Evolutionary conservation across 2,329 filamentous ascomycete species (phyloP).

Genomic region (Microsporum audouinii): DNA sequence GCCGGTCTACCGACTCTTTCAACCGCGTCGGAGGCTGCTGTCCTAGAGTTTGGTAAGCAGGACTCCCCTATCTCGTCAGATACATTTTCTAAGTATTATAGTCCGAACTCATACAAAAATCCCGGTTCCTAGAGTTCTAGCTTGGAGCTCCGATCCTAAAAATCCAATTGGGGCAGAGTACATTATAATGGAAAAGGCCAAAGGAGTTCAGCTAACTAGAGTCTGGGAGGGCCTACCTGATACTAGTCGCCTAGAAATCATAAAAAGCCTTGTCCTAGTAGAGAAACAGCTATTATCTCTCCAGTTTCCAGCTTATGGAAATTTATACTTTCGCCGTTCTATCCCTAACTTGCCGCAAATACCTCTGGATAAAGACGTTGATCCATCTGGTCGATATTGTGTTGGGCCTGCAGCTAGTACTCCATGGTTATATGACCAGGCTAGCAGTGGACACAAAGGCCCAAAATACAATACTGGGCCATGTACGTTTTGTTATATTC

Average conservation of each 20-base stretch:
- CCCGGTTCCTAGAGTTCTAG: constrained; percentile 12
- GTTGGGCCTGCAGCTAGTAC: constrained; percentile 11
- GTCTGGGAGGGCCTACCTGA: constrained; percentile 14
- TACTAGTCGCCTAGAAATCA: constrained; percentile 16
- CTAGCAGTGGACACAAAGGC: neutral
- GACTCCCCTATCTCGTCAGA: neutral
- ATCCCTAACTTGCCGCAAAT: constrained; percentile 14
- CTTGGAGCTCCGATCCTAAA: constrained; percentile 11
- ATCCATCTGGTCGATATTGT: neutral
- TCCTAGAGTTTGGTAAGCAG: constrained; percentile 18
- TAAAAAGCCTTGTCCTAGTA: constrained; percentile 16
- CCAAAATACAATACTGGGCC: neutral
- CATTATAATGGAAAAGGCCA: constrained; percentile 22
- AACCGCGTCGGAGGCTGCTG: constrained; percentile 26
- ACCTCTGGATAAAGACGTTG: constrained; percentile 20
- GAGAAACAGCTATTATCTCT: constrained; percentile 16
- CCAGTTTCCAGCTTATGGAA: constrained; percentile 18
- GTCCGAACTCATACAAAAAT: constrained; percentile 9
- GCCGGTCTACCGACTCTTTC: constrained; percentile 20
- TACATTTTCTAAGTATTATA: constrained; percentile 13
- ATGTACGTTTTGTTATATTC: neutral
- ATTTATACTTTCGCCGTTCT: constrained; percentile 19
- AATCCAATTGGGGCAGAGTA: constrained; percentile 20
- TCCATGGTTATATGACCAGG: neutral
- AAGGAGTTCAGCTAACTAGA: constrained; percentile 20